Base-by-base conservation (phyloP, 2,329 filamentous ascomycete species). In the Orbilia ellipsospora region DNA sequence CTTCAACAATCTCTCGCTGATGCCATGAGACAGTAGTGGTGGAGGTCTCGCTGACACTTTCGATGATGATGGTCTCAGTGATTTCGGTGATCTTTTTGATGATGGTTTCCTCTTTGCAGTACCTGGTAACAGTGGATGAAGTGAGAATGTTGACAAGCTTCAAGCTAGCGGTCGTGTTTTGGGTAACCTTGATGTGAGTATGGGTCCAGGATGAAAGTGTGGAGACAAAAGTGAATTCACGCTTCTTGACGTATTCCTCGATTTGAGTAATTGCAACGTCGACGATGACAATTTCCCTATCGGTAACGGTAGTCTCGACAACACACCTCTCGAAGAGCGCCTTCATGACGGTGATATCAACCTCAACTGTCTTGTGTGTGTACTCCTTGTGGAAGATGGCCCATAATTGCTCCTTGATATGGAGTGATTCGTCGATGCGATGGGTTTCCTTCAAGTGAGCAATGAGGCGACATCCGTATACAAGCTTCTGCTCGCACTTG, bases 71-170 rank as follows among this genome's bases (percentile, higher is more conserved):
- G 2, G 63, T 66, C 26, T 66, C 63, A 7, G 63, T 57, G 63
- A 66, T 66, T n/a, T 66, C 63, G 23, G 52, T 48, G 44, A 66
- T 66, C 23, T 59, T 66, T 50, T 66, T 66, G 40, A 66, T 31
- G n/a, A 66, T 66, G 1, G 63, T 66, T 23, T 66, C 63, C 18
- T 66, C 63, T n/a, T 66, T 66, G 63, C 63, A 66, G 18, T 57
- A 59, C 40, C 54, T 57, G 4, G 52, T 66, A 1, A 66, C 44
- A 8, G 48, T 59, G 5, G 63, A 40, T 12, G 63, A 66, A 50
- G 63, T 48, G 12, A 66, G 63, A 23, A 66, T 57, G 16, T 66
- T 66, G 26, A 59, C 63, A n/a, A 66, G 52, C 40, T 66, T 66
- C 18, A 66, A 28, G 16, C 63, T 66, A 10, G 52, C 63, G 6